Conservation (phyloP, 768 basidiomycete genomes). For the Lyophyllum atratum region DNA sequence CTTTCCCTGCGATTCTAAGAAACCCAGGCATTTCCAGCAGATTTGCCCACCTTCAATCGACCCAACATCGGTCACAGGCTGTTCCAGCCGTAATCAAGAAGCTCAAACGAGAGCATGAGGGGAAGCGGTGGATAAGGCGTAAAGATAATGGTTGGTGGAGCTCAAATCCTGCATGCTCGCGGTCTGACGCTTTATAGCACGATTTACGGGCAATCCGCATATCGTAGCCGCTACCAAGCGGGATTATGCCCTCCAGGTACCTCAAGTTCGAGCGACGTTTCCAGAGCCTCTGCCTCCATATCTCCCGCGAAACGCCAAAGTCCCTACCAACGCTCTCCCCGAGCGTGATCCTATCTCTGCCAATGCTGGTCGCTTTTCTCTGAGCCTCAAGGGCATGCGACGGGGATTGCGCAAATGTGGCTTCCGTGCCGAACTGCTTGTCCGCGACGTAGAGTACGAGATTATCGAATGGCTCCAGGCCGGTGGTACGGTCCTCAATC, state of each 20-base stretch:
- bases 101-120: slow-evolving; percentile 59
- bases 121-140: slow-evolving; percentile 75
- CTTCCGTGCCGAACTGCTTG: slow-evolving; percentile 60
- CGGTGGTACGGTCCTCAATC: slow-evolving; percentile 57
- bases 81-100: slow-evolving; percentile 35
- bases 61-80: slow-evolving; percentile 12
- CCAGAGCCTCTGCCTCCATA: slow-evolving; percentile 75
- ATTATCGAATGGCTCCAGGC: slow-evolving; percentile 61
- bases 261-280: slow-evolving; percentile 58
- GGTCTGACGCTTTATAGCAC: slow-evolving; percentile 43
- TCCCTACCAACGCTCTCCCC: slow-evolving; percentile 48
- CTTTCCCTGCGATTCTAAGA: slow-evolving; percentile 72
- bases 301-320: slow-evolving; percentile 58
- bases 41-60: slow-evolving; percentile 52
- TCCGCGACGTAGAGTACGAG: slow-evolving; percentile 67
- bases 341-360: slow-evolving; percentile 52
- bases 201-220: slow-evolving; percentile 73
- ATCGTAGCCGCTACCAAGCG: slow-evolving; percentile 59
- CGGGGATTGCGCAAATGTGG: slow-evolving; percentile 64
- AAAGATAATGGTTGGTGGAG: slow-evolving; percentile 69
- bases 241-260: slow-evolving; percentile 52
- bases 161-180: background rate
- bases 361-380: slow-evolving; percentile 74
- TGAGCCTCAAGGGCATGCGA: slow-evolving; percentile 76
- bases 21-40: slow-evolving; percentile 53